Evolutionary conservation across 768 basidiomycete genomes (phyloP), one percentile per base, ranked within the genome.

Genomic region (Pleurotus pulmonarius): DNA sequence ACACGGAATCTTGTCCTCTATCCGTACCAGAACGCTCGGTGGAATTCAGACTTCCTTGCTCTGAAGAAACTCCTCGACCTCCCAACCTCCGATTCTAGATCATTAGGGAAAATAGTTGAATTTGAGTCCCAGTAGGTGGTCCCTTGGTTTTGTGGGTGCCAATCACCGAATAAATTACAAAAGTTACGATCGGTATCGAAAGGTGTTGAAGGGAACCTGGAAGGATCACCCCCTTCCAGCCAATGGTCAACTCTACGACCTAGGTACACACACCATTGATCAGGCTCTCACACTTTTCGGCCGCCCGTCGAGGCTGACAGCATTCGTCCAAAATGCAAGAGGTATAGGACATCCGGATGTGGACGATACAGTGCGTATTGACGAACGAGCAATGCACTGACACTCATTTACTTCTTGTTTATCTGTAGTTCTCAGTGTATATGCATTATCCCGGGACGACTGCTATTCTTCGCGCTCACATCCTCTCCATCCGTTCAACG

Each of bases 191-290:
- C 85, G 92, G 41, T 92, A 83, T 72, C 82, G 88, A 37, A 75
- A 77, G 22, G 74, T 70, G 1, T 67, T 86, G 26, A 87, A 87
- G 62, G 82, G 85, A 11, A 82, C 83, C 0, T 96, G 92, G 93
- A 94, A 93, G 68, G 91, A 93, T 57, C 68, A 79, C 26, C 74
- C 82, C 1, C 72, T 76, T 1, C 82, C 85, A 22, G 84, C 80
- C 16, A 79, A 78, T 46, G 89, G 90, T 4, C 75, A 81, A 24
- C 82, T 85, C 2, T 94, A 85, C 67, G 91, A 94, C 67, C 77
- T 94, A 22, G 92, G 89, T 4, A 72, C 87, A 5, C 91, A 94
- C 68, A 76, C 92, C 25, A 82, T 93, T 60, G 90, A 93, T 71
- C 90, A 93, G 69, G 77, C 82, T 4, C 72, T 93, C 26, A 73